Conservation (phyloP, 1,139 yeast species). For the Hyphopichia wangnamkhiaoensis region DNA sequence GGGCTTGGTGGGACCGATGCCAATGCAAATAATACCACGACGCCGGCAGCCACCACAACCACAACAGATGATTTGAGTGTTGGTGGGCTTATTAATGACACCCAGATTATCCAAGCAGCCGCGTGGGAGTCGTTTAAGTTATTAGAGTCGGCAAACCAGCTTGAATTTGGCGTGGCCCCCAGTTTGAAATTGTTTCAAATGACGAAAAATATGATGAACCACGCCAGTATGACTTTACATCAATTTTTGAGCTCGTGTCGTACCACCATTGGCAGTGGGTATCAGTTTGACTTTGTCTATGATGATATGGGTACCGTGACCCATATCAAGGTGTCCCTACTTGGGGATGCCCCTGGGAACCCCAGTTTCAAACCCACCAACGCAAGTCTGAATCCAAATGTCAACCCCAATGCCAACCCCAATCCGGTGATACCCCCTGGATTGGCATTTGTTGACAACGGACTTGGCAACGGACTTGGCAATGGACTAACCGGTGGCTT, state of each 20-base stretch:
- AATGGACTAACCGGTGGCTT: too few species aligned
- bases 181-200: slow-evolving; percentile 34
- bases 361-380: too few species aligned
- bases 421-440: too few species aligned
- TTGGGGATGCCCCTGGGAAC: too few species aligned
- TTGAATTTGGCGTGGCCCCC: slow-evolving; percentile 43
- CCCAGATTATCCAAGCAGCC: slow-evolving; percentile 27
- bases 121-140: slow-evolving; percentile 38
- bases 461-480: too few species aligned
- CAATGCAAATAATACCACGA: not conserved
- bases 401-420: too few species aligned
- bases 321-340: slow-evolving; percentile 32
- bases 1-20: not conserved
- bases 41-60: not conserved
- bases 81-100: slow-evolving; percentile 2
- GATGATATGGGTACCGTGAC: slow-evolving; percentile 52
- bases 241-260: slow-evolving; percentile 45
- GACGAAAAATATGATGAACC: slow-evolving; percentile 28
- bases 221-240: slow-evolving; percentile 34
- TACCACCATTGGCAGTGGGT: slow-evolving; percentile 17
- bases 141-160: slow-evolving; percentile 31
- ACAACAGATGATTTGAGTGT: not conserved
- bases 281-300: slow-evolving; percentile 45
- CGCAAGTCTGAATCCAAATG: too few species aligned
- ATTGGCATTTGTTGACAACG: too few species aligned